These are phyloP conservation scores for Miscanthus lutarioriparius DNA, from an alignment of 176 grass and related monocot genomes.

Conservation along the genomic window DNA sequence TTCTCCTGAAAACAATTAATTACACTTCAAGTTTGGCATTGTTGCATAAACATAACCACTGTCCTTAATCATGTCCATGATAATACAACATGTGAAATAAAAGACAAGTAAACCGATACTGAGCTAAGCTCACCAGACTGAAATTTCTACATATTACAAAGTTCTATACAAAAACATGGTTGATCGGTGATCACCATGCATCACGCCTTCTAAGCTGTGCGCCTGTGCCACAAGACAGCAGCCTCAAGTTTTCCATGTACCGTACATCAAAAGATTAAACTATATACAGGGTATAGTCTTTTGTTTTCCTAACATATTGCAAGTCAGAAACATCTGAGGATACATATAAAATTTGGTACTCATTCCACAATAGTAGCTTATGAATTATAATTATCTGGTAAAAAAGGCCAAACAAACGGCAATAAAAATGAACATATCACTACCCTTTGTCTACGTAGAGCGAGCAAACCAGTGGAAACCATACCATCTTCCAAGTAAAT, in stretches of 20 bases:
- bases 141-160: conserved; percentile 23
- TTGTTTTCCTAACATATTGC: conserved; percentile 43
- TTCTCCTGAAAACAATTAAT: background rate
- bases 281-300: conserved; percentile 41
- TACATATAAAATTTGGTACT: conserved; percentile 49
- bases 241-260: background rate
- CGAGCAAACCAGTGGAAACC: background rate
- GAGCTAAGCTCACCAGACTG: conserved; percentile 15
- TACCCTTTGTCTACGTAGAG: conserved; percentile 40
- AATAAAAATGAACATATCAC: conserved; percentile 39
- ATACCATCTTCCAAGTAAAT: conserved; percentile 28
- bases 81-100: background rate
- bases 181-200: background rate
- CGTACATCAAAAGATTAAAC: conserved; percentile 27
- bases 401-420: conserved; percentile 43
- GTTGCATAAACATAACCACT: background rate
- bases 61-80: background rate
- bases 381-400: conserved; percentile 42
- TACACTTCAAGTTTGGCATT: background rate
- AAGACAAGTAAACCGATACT: background rate
- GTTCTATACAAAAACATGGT: conserved; percentile 12
- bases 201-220: background rate
- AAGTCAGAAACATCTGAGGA: conserved; percentile 35
- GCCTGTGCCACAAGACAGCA: background rate
- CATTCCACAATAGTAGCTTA: conserved; percentile 44